Percentiles rank a stretch among this genome's conserved stretches.
Conservation (phyloP, 768 basidiomycete species). For the Auricularia sp. region DNA sequence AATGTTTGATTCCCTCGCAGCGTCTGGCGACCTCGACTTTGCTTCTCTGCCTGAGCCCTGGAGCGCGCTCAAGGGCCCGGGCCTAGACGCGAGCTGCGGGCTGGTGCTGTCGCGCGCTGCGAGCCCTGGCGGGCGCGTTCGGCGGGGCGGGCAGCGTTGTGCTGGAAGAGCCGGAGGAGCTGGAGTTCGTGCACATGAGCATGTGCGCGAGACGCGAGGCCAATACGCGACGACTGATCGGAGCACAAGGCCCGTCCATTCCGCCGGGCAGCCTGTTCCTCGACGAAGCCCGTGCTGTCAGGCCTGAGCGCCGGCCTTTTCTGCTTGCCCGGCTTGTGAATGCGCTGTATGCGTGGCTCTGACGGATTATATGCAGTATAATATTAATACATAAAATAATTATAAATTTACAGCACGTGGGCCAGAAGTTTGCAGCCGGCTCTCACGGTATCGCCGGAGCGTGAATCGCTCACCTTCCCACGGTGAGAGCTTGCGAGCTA, state of each 20-base stretch:
- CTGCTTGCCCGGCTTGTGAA: too few relatives aligned
- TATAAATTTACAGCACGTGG: not conserved
- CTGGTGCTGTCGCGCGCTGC: not conserved
- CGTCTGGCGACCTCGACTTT: not conserved
- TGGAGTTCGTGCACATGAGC: not conserved
- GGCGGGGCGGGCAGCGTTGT: not conserved
- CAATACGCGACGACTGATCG: not conserved
- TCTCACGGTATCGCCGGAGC: not conserved
- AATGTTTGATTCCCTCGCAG: not conserved
- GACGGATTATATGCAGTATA: not conserved
- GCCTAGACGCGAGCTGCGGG: not conserved
- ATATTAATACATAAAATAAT: not conserved
- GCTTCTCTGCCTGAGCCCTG: not conserved
- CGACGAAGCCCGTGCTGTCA: not conserved
- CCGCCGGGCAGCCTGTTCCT: not conserved
- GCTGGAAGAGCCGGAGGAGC: not conserved
- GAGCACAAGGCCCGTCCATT: not conserved
- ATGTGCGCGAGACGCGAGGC: not conserved
- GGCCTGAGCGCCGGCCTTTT: too few relatives aligned
- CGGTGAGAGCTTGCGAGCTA: not conserved
- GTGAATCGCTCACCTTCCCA: not conserved
- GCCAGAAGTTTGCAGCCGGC: not conserved
- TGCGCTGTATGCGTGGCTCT: too few relatives aligned
- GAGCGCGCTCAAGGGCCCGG: not conserved
- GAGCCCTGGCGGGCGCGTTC: not conserved